Percentiles rank a stretch among this genome's conserved stretches.
phyloP scores from a whole-genome alignment of 2,329 filamentous ascomycete genomes.

The Fusarium xylarioides region DNA sequence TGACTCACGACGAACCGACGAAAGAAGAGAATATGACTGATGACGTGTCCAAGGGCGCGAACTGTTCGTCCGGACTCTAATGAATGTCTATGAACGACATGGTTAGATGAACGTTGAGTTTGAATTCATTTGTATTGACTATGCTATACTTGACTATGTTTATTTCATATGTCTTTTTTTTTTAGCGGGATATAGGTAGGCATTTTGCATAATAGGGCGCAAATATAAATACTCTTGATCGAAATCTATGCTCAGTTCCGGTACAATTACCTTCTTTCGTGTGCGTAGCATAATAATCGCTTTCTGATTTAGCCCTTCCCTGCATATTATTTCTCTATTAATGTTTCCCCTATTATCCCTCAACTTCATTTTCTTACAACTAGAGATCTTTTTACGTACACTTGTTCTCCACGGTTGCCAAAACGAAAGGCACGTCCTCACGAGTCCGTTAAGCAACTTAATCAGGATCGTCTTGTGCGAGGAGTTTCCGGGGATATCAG shows the following conservation, averaged over 20 bases:
- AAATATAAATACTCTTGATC: constrained; percentile 19
- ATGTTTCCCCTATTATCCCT: neutral
- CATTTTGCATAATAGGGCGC: constrained; percentile 32
- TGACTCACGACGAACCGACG: constrained; percentile 29
- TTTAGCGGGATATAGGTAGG: constrained; percentile 25
- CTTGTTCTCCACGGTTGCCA: neutral
- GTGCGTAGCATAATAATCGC: neutral
- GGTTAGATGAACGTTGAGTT: constrained; percentile 18
- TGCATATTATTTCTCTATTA: neutral
- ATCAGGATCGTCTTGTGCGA: neutral
- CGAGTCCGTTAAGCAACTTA: neutral
- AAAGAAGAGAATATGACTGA: constrained; percentile 33
- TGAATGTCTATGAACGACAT: constrained; percentile 22
- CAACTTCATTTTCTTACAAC: neutral
- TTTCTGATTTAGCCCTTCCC: neutral
- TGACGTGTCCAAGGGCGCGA: constrained; percentile 22
- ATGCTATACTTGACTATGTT: neutral
- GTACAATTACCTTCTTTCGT: neutral
- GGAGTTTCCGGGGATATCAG: too few relatives aligned
- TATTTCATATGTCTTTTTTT: constrained; percentile 19
- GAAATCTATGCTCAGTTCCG: neutral
- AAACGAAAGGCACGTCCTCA: neutral
- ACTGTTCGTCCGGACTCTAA: constrained; percentile 17
- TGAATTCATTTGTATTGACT: constrained; percentile 17
- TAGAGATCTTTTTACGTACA: too few relatives aligned